Conservation (phyloP, 352 stramenopile genomes). For the Pythium oligandrum region DNA sequence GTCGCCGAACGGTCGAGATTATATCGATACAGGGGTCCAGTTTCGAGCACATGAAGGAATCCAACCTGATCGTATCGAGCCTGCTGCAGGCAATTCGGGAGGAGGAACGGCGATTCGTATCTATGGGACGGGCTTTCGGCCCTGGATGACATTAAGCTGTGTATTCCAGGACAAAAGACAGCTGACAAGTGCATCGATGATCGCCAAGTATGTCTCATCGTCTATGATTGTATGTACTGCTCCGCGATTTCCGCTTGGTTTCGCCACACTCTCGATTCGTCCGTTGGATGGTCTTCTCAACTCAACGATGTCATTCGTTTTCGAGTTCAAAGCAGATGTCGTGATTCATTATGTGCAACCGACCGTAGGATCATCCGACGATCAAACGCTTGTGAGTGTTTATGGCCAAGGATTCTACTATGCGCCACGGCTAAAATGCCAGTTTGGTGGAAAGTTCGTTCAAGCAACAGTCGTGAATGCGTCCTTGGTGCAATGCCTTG, state of each 20-base stretch:
- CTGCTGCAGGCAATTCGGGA: not conserved
- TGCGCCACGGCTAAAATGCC: constrained; percentile 9
- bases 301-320: constrained; percentile 1
- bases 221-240: constrained; percentile 8
- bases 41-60: constrained; percentile 13
- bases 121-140: constrained; percentile 2
- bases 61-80: not conserved
- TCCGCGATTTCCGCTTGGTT: constrained; percentile 10
- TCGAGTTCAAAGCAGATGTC: constrained; percentile 5
- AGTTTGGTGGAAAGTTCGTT: constrained; percentile 16
- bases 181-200: not conserved
- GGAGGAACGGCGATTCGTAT: constrained; percentile 4
- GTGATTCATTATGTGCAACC: constrained; percentile 13
- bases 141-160: constrained; percentile 19
- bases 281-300: constrained; percentile 1
- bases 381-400: constrained; percentile 15
- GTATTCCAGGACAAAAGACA: constrained; percentile 5
- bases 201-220: constrained; percentile 3
- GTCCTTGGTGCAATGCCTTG: constrained; percentile 8
- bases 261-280: not conserved
- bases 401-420: constrained; percentile 12
- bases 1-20: constrained; percentile 21
- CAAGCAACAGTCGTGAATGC: constrained; percentile 13
- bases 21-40: not conserved
- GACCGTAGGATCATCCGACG: not conserved